Evolutionary conservation across 805 yeast genomes (phyloP).

Genomic region (Myxozyma neotropica): DNA sequence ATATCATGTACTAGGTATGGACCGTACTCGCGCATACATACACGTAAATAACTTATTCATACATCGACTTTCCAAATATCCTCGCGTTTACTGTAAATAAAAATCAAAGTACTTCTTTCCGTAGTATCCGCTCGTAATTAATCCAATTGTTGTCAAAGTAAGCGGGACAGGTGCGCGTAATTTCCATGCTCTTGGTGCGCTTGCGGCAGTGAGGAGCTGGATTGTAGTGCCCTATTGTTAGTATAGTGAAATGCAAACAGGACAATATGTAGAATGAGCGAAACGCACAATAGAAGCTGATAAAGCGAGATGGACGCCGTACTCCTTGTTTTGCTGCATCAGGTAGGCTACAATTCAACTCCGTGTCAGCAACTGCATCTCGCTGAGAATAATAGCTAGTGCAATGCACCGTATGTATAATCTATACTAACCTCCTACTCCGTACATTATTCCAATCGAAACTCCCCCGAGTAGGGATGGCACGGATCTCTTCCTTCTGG

Average conservation of each 20-base stretch:
- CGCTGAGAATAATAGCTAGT: too few species aligned
- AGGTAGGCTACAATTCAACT: conserved; percentile 71
- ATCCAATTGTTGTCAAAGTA: conserved; percentile 63
- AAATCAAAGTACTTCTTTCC: conserved; percentile 74
- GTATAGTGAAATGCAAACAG: not conserved
- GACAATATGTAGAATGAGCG: not conserved
- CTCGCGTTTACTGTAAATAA: conserved; percentile 45
- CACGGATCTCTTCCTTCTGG: conserved; percentile 63
- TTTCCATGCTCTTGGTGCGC: conserved; percentile 68
- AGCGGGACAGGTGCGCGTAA: conserved; percentile 77
- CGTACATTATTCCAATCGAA: conserved; percentile 44
- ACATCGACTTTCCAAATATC: too few species aligned
- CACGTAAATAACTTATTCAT: too few species aligned
- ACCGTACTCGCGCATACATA: too few species aligned
- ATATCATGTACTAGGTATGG: too few species aligned
- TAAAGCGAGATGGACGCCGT: conserved; percentile 80
- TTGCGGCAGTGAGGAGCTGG: conserved; percentile 59
- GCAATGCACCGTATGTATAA: not conserved
- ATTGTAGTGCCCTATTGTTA: too few species aligned
- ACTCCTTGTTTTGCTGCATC: conserved; percentile 68
- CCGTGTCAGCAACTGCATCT: too few species aligned
- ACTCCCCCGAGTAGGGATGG: conserved; percentile 84
- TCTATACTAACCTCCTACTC: conserved; percentile 38
- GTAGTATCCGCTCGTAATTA: conserved; percentile 66
- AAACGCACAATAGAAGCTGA: conserved; percentile 59